Evolutionary conservation across 768 basidiomycete genomes (phyloP).

Genomic region (Mycena kentingensis): DNA sequence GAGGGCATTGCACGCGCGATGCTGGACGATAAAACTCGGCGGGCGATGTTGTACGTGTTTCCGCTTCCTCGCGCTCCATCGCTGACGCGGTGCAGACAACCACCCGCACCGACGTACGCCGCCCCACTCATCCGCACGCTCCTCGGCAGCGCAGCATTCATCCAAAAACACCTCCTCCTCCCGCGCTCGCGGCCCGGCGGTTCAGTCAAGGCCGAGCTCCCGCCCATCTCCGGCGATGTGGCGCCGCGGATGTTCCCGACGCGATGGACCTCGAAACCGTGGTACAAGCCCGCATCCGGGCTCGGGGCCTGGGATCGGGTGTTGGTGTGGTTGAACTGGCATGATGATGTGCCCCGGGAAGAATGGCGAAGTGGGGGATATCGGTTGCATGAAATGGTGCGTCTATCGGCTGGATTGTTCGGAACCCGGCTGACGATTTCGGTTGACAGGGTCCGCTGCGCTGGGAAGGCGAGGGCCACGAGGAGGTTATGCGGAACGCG

Average conservation of each 20-base stretch:
- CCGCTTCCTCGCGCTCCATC: no score
- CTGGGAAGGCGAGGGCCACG: slow-evolving; percentile 43
- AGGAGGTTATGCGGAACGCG: slow-evolving; percentile 44
- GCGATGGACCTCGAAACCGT: slow-evolving; percentile 42
- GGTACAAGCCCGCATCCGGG: slow-evolving; percentile 46
- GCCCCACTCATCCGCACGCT: slow-evolving; percentile 27
- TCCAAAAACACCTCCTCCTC: slow-evolving; percentile 42
- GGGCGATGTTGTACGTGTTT: slow-evolving; percentile 49
- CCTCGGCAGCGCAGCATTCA: slow-evolving; percentile 30
- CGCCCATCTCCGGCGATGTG: slow-evolving; percentile 25
- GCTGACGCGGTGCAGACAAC: slow-evolving; percentile 42
- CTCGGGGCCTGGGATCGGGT: slow-evolving; percentile 32
- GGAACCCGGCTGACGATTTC: background rate
- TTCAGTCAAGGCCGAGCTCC: slow-evolving; percentile 29
- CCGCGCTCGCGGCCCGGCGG: slow-evolving; percentile 33
- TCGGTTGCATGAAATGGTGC: slow-evolving; percentile 45
- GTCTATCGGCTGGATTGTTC: slow-evolving; percentile 4
- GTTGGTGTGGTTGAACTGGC: slow-evolving; percentile 35
- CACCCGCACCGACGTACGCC: slow-evolving; percentile 37
- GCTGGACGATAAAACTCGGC: slow-evolving; percentile 46
- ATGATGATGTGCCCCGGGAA: slow-evolving; percentile 42
- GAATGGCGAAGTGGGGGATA: slow-evolving; percentile 43
- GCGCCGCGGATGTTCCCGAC: slow-evolving; percentile 39
- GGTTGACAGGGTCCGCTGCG: slow-evolving; percentile 41
- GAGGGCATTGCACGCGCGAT: slow-evolving; percentile 36